phyloP scores from a whole-genome alignment of 306 rosid genomes.

The Prunus fruticosa region DNA sequence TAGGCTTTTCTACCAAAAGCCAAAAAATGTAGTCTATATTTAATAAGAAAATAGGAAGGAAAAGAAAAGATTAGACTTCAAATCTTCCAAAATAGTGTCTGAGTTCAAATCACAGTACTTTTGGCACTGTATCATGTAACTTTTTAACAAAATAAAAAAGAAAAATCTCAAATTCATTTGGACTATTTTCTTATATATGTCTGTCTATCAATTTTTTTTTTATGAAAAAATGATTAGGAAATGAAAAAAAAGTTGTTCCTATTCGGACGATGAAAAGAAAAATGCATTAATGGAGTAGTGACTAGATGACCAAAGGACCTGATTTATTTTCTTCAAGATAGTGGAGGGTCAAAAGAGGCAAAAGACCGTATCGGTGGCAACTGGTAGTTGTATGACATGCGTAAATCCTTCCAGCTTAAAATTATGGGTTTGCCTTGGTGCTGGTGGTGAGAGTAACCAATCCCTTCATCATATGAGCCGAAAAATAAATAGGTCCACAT shows the following conservation, averaged over 20 bases:
- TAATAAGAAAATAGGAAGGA: too few species aligned
- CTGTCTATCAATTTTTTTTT: too few species aligned
- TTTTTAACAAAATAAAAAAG: background rate
- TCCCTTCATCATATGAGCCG: too few species aligned
- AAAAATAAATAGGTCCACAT: too few species aligned
- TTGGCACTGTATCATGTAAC: background rate
- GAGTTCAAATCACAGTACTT: background rate
- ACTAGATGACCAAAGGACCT: background rate
- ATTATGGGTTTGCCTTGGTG: rapidly evolving
- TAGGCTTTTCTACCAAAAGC: too few species aligned
- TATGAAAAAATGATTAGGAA: too few species aligned
- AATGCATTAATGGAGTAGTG: background rate
- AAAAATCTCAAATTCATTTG: background rate
- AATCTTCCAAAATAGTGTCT: too few species aligned
- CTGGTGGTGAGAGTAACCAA: rapidly evolving
- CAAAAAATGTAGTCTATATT: too few species aligned
- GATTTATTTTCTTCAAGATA: background rate
- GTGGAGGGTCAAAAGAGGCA: background rate
- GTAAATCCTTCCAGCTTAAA: rapidly evolving
- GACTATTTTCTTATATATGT: background rate
- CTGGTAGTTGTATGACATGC: rapidly evolving
- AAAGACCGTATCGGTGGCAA: background rate
- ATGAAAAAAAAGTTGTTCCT: too few species aligned
- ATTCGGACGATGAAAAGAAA: background rate
- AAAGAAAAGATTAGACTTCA: too few species aligned